Base-by-base conservation (phyloP, 768 basidiomycete genomes). In the Lactarius deliciosus region DNA sequence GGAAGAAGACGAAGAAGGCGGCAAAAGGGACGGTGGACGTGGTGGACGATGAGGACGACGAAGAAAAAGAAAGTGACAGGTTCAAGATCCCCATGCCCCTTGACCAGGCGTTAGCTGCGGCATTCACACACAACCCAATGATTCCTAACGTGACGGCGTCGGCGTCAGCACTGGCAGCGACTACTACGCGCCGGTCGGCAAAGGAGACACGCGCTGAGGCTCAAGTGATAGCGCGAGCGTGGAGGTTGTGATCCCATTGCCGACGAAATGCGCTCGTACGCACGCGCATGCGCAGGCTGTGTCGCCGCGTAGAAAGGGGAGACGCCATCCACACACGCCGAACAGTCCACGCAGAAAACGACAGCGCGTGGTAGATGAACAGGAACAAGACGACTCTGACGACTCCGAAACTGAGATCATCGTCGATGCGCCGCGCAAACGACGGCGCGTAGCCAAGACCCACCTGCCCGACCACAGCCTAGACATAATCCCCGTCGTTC, bases 51-150 rank as follows among this genome's bases (percentile, higher is more conserved):
- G 54, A 13, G n/a, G 28, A 50, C 25, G 55, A 36, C 8, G 30
- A 5, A 28, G 43, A n/a, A 1, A 30, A 36, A n/a, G 55, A 13
- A 18, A 16, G 20, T 38, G 7, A 25, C 28, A 36, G 13, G 18
- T 25, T 2, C 34, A 13, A n/a, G n/a, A 34, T 28, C 0, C 43
- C 65, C 15, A 57, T 10, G 9, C 40, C 34, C 18, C 65, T 58
- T 18, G 47, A 38, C 3, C n/a, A 6, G n/a, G 61, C 65, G 16
- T 53, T 66, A 30, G 40, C 56, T 38, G 22, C 34, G 2, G 65
- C 65, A 15, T 66, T 66, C 25, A 47, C 61, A 2, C 61, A 58
- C 22, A 58, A 62, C 38, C 58, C 57, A n/a, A 36, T 57, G 25
- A 10, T 62, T 43, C 65, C 47, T 20, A 32, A 43, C 9, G 61